phyloP scores from a whole-genome alignment of 2,329 filamentous ascomycete species.

The Apiospora saccharicola region DNA sequence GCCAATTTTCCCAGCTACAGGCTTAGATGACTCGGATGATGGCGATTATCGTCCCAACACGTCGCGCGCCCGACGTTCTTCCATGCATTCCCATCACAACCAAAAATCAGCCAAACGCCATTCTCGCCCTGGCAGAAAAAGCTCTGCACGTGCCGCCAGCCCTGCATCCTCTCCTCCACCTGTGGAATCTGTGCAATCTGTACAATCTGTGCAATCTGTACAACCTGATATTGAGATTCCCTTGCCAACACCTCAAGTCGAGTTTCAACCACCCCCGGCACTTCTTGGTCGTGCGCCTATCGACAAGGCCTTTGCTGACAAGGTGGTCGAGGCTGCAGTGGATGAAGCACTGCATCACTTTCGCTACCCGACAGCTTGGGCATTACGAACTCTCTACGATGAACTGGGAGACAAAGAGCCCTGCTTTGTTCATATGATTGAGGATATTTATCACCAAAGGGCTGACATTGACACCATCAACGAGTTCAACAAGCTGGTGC shows the following conservation, averaged over 20 bases:
- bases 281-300: slow-evolving; percentile 33
- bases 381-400: slow-evolving; percentile 66
- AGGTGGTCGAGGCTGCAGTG: slow-evolving; percentile 64
- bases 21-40: slow-evolving; percentile 47
- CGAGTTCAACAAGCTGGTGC: slow-evolving; percentile 59
- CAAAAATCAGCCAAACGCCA: slow-evolving; percentile 27
- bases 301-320: slow-evolving; percentile 56
- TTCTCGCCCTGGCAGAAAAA: slow-evolving; percentile 26
- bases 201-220: not conserved
- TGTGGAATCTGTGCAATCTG: no score
- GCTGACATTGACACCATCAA: slow-evolving; percentile 60
- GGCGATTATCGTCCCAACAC: slow-evolving; percentile 54
- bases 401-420: slow-evolving; percentile 58
- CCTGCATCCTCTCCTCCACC: slow-evolving; percentile 23
- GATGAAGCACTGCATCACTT: slow-evolving; percentile 63
- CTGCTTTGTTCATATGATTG: slow-evolving; percentile 63
- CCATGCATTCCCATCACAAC: slow-evolving; percentile 22
- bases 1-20: slow-evolving; percentile 27
- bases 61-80: slow-evolving; percentile 15
- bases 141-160: slow-evolving; percentile 30
- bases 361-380: slow-evolving; percentile 69
- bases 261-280: slow-evolving; percentile 7
- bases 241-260: not conserved
- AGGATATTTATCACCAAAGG: slow-evolving; percentile 64
- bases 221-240: not conserved